Evolutionary conservation across 345 rosid genomes (phyloP).

Genomic region (Garcia nutans): DNA sequence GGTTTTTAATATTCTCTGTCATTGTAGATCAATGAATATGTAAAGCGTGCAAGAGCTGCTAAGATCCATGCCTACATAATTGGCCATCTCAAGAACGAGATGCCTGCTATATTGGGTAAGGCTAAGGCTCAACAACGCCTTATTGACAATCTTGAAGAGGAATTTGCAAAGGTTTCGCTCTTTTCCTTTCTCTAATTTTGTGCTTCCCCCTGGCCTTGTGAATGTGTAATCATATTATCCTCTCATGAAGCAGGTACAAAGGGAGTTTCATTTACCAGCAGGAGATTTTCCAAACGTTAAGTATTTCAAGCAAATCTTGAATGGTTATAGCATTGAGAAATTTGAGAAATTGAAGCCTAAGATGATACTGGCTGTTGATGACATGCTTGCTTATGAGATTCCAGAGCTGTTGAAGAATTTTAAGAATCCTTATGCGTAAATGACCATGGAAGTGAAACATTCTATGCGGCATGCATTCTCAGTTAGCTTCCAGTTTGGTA

Average conservation of each 20-base stretch:
- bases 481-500: no score
- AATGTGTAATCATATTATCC: neutral
- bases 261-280: slow-evolving; percentile 75
- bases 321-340: slow-evolving; percentile 75
- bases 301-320: slow-evolving; percentile 68
- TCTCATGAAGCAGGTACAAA: slow-evolving; percentile 57
- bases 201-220: neutral
- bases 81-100: slow-evolving; percentile 85
- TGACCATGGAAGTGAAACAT: neutral
- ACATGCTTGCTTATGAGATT: slow-evolving; percentile 89
- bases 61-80: slow-evolving; percentile 90
- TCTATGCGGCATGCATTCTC: neutral
- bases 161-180: slow-evolving; percentile 62
- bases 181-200: neutral
- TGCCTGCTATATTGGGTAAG: slow-evolving; percentile 95
- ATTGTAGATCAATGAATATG: slow-evolving; percentile 81
- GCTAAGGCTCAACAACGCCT: slow-evolving; percentile 88
- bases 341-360: slow-evolving; percentile 91
- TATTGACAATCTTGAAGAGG: slow-evolving; percentile 71
- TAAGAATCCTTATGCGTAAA: slow-evolving; percentile 69
- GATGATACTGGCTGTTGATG: slow-evolving; percentile 85
- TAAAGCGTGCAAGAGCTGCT: slow-evolving; percentile 95
- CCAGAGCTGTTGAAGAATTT: slow-evolving; percentile 78
- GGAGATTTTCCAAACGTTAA: slow-evolving; percentile 95
- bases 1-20: neutral